phyloP scores from a whole-genome alignment of 169 alveolate species.

The Toxoplasma gondii region DNA sequence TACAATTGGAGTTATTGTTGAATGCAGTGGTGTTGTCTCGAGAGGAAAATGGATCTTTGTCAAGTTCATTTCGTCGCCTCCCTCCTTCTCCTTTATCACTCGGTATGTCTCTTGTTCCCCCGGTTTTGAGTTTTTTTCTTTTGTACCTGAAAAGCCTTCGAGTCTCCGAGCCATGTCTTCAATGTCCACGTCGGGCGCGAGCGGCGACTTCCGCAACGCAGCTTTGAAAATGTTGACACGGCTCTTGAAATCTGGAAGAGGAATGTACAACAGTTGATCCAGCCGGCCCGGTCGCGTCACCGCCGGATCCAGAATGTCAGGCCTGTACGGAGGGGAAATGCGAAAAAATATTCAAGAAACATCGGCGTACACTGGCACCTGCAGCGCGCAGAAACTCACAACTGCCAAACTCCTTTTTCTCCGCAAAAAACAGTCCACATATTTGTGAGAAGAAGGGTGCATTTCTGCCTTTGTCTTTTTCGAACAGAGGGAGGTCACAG shows the following conservation, averaged over 20 bases:
- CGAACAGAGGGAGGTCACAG: no score
- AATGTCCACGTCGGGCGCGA: conserved; percentile 79
- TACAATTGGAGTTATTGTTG: no score
- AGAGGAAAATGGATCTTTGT: no score
- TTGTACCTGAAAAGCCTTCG: conserved; percentile 93
- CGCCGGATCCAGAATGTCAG: conserved; percentile 98
- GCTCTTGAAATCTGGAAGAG: conserved; percentile 98
- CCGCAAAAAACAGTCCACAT: background rate
- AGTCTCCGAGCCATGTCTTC: conserved; percentile 92
- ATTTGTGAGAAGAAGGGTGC: background rate
- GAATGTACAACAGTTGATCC: conserved; percentile 98
- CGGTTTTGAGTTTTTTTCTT: no score
- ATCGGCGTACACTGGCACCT: background rate
- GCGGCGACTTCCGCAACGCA: conserved; percentile 86
- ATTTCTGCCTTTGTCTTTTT: no score
- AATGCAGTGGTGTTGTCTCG: no score
- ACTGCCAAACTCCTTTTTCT: background rate
- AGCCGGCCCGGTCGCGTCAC: conserved; percentile 98
- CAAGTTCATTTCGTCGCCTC: no score
- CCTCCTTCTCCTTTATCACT: no score
- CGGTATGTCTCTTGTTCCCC: no score
- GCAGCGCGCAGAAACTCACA: background rate
- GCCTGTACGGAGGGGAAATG: conserved; percentile 82
- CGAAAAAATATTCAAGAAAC: background rate
- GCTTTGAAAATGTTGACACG: conserved; percentile 96